Conservation (phyloP, 139 green algal species). For the Asterochloris erici region DNA sequence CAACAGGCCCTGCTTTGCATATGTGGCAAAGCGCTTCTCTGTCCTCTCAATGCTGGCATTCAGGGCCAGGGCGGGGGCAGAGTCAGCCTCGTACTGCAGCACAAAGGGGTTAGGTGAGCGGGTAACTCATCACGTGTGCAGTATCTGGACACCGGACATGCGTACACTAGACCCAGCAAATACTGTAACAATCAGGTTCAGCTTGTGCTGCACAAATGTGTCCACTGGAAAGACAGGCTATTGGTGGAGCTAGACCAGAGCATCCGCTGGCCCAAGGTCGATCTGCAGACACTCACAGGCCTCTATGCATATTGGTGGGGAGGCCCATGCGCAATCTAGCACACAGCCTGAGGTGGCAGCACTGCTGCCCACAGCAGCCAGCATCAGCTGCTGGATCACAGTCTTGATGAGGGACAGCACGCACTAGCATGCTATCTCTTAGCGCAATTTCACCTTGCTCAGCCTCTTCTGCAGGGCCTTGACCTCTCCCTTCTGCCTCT, state of each 20-base stretch:
- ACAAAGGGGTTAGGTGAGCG: neutral
- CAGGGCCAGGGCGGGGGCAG: constrained; percentile 83
- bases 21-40: constrained; percentile 91
- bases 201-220: too few species aligned
- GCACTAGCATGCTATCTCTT: neutral
- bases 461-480: constrained; percentile 82
- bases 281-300: too few species aligned
- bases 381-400: too few species aligned
- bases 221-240: too few species aligned
- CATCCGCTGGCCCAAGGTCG: too few species aligned
- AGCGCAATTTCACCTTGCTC: constrained; percentile 58
- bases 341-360: too few species aligned
- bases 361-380: too few species aligned
- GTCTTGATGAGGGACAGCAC: too few species aligned
- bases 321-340: too few species aligned
- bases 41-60: constrained; percentile 94
- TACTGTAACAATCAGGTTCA: too few species aligned
- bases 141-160: neutral
- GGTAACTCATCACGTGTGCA: neutral
- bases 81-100: constrained; percentile 87
- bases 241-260: too few species aligned
- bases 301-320: too few species aligned
- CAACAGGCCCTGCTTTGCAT: constrained; percentile 88
- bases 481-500: constrained; percentile 93
- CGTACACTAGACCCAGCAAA: neutral